A percentile compares a stretch with the other conserved stretches of the same genome.
phyloP scores from a whole-genome alignment of 2,329 filamentous ascomycete genomes.

The Chalara sp. region DNA sequence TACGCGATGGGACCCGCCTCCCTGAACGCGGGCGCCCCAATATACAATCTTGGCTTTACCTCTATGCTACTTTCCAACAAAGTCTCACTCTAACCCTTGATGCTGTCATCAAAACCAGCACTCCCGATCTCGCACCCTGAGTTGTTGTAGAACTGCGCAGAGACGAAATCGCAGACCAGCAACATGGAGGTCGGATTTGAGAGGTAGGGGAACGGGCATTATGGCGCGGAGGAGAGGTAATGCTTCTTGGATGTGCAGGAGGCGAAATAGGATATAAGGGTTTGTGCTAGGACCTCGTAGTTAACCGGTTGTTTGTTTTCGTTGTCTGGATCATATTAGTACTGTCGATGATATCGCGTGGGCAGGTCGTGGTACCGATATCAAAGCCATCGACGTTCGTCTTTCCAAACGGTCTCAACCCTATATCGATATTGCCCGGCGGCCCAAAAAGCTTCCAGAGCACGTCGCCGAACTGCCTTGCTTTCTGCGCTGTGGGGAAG shows the following conservation, averaged over 20 bases:
- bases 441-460: slow-evolving; percentile 32
- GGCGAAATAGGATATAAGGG: slow-evolving; percentile 21
- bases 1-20: slow-evolving; percentile 28
- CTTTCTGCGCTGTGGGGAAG: slow-evolving; percentile 24
- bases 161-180: slow-evolving; percentile 32
- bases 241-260: slow-evolving; percentile 20
- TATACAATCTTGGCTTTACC: slow-evolving; percentile 25
- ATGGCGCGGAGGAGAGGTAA: slow-evolving; percentile 33
- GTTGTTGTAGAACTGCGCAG: slow-evolving; percentile 38
- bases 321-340: slow-evolving; percentile 21
- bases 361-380: slow-evolving; percentile 18
- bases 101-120: slow-evolving; percentile 19
- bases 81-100: slow-evolving; percentile 28
- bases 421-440: slow-evolving; percentile 12
- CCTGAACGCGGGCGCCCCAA: slow-evolving; percentile 28
- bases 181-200: slow-evolving; percentile 26
- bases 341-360: neutral
- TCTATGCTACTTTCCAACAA: slow-evolving; percentile 5
- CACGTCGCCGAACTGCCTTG: slow-evolving; percentile 23
- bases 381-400: slow-evolving; percentile 32
- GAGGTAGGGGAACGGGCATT: slow-evolving; percentile 32
- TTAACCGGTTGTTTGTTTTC: slow-evolving; percentile 23
- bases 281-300: slow-evolving; percentile 26
- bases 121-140: slow-evolving; percentile 26
- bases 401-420: slow-evolving; percentile 27